A percentile compares a stretch with the other conserved stretches of the same genome.
phyloP scores from a whole-genome alignment of 2,329 filamentous ascomycete species.

The Phyllosticta capitalensis region DNA sequence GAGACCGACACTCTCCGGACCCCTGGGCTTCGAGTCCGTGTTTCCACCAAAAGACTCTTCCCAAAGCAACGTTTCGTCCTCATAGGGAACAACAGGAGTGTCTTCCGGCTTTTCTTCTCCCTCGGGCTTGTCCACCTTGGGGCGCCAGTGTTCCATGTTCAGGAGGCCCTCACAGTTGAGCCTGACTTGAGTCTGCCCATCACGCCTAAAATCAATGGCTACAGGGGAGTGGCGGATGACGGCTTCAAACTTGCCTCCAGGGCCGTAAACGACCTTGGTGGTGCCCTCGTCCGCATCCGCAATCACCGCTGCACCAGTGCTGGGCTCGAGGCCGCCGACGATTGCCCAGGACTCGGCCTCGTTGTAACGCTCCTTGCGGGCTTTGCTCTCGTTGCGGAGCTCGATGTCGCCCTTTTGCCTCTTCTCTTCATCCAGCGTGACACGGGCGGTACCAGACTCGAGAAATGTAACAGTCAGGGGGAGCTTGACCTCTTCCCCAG shows the following conservation, averaged over 20 bases:
- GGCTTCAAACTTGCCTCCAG: constrained; percentile 66
- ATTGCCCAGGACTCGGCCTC: constrained; percentile 80
- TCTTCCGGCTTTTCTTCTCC: constrained; percentile 40
- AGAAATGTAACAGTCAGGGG: constrained; percentile 83
- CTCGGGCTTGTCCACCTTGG: constrained; percentile 62
- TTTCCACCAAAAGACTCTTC: constrained; percentile 93
- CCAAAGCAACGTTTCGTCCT: constrained; percentile 93
- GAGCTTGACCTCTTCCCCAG: constrained; percentile 62
- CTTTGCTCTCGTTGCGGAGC: constrained; percentile 72
- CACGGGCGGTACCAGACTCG: constrained; percentile 76
- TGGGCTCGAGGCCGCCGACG: constrained; percentile 67
- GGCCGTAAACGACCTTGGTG: constrained; percentile 69
- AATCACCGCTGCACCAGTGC: constrained; percentile 60
- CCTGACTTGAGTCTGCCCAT: constrained; percentile 71
- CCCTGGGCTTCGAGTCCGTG: constrained; percentile 89
- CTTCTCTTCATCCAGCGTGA: constrained; percentile 86
- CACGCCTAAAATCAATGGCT: constrained; percentile 73
- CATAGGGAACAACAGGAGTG: constrained; percentile 34
- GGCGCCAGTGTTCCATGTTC: constrained; percentile 92
- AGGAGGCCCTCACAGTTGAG: constrained; percentile 84
- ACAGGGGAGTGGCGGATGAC: constrained; percentile 78
- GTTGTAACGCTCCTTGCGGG: constrained; percentile 87
- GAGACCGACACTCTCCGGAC: constrained; percentile 81
- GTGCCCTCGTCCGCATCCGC: constrained; percentile 54
- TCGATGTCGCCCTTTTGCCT: constrained; percentile 82